A percentile compares a stretch with the other conserved stretches of the same genome.
phyloP scores from a whole-genome alignment of 371 early-diverging fungal genomes.

The Apophysomyces variabilis region DNA sequence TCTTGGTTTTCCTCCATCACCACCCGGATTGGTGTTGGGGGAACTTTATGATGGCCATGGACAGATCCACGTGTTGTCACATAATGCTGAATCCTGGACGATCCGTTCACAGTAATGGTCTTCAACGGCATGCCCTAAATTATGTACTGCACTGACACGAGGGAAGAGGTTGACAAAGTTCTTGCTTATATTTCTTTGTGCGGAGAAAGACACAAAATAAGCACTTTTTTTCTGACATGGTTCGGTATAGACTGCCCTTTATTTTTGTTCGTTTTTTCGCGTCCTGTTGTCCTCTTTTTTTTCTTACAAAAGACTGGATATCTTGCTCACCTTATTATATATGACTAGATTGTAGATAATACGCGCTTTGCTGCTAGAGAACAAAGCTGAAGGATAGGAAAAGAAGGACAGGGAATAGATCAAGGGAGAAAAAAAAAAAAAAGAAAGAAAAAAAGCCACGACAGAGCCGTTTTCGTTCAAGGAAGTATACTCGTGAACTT shows the following conservation, averaged over 20 bases:
- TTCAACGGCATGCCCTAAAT: not conserved
- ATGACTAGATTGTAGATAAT: not conserved
- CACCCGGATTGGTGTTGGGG: not conserved
- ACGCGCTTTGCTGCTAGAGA: no score
- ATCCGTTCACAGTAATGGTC: conserved; percentile 4
- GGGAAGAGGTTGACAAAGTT: not conserved
- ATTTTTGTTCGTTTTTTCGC: not conserved
- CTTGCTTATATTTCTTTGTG: not conserved
- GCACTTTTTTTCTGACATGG: not conserved
- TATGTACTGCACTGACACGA: not conserved
- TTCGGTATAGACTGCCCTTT: not conserved
- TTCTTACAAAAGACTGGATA: not conserved
- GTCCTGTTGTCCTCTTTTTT: not conserved
- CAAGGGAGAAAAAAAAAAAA: not conserved
- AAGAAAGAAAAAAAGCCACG: not conserved
- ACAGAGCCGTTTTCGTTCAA: not conserved
- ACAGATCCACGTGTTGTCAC: not conserved
- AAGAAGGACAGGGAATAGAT: not conserved
- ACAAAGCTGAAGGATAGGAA: no score
- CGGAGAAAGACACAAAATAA: not conserved
- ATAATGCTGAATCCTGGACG: not conserved
- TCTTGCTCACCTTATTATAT: not conserved
- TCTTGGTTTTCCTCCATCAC: not conserved
- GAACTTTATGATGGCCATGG: not conserved
- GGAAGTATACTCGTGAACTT: not conserved